phyloP scores from a whole-genome alignment of 164 flowering plant species.

The Macadamia tetraphylla region DNA sequence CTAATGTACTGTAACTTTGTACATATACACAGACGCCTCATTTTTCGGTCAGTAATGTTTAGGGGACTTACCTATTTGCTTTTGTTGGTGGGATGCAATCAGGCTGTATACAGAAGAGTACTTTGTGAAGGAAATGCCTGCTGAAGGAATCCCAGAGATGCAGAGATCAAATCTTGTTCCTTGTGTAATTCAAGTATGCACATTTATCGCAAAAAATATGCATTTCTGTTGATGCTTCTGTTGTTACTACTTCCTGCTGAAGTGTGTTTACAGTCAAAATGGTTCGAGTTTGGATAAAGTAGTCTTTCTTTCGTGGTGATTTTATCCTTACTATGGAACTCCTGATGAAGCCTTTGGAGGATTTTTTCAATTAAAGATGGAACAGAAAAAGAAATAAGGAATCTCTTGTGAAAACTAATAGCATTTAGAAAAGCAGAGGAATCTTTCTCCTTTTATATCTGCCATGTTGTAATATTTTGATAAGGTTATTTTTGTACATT shows the following conservation, averaged over 20 bases:
- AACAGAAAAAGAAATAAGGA: too few species aligned
- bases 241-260: neutral
- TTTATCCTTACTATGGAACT: too few species aligned
- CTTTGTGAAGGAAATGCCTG: slow-evolving; percentile 67
- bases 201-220: slow-evolving; percentile 1
- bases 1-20: too few species aligned
- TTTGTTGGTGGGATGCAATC: slow-evolving; percentile 16
- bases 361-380: too few species aligned
- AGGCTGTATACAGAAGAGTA: slow-evolving; percentile 94
- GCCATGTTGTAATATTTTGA: too few species aligned
- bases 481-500: too few species aligned
- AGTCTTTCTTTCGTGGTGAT: too few species aligned
- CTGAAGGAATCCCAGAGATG: slow-evolving; percentile 89
- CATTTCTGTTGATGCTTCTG: neutral
- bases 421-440: too few species aligned
- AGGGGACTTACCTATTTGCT: neutral
- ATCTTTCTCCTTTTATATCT: too few species aligned
- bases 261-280: neutral
- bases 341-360: too few species aligned
- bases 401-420: too few species aligned
- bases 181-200: slow-evolving; percentile 73
- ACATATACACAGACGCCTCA: neutral
- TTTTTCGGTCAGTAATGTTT: neutral
- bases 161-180: slow-evolving; percentile 92
- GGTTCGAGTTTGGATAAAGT: too few species aligned